Base-by-base conservation (phyloP, 352 stramenopile genomes). In the Globisporangium okanoganense region DNA sequence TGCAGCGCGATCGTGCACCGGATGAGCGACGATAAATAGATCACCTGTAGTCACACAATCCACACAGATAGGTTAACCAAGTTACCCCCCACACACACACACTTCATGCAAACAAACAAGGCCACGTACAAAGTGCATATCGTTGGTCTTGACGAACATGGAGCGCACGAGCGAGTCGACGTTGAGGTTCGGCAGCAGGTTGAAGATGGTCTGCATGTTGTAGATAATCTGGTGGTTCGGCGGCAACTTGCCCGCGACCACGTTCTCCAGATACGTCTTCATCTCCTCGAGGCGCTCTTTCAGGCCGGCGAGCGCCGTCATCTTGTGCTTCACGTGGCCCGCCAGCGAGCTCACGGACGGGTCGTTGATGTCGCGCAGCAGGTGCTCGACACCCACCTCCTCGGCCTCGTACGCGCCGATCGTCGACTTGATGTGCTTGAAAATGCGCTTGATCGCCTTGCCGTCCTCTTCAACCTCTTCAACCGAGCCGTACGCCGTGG, bases 151-250 rank as follows among this genome's bases (percentile, higher is more conserved):
- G 66, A 99, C 93, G 66, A 99, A 92, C 88, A 99, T 97, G 53
- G 88, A 93, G 58, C 92, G 86, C 61, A 99, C 94, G 58, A 99
- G 88, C 70, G 97, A 92, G 62, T 98, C 92, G 29, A 98, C 88
- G 78, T 99, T 99, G 27, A 99, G 75, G 78, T 99, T 99, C 25
- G 97, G 97, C 62, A 99, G 76, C 43, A 99, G 73, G 75, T 99
- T 99, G 72, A 99, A 97, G 70, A 99, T 99, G n/a, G 95, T 98
- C 84, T 99, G 97, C 86, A 99, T 97, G 81, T 99, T 99, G 85
- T 98, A 99, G 62, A 99, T 90, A 81, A 99, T 99, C 66, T 94
- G 85, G 70, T 94, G 79, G 71, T 94, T 94, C 27, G 78, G 72
- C 36, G 85, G 85, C 53, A 92, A 61, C 18, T 72, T 75, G 29